Evolutionary conservation across 441 rosid genomes (phyloP).

Genomic region (Gossypium lobatum): DNA sequence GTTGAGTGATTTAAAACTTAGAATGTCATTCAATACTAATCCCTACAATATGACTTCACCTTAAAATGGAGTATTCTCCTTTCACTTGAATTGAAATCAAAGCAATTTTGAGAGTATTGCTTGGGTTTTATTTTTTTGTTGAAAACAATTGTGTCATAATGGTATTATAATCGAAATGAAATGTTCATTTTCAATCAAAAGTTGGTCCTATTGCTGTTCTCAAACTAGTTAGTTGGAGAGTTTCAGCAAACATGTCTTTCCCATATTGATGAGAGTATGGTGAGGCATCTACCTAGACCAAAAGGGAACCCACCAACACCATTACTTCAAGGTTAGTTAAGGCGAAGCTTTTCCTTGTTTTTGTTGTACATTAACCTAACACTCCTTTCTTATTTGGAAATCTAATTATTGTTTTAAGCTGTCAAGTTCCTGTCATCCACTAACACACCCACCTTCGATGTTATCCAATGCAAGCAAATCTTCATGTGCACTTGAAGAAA

Average conservation of each 20-base stretch:
- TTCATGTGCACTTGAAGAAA: background rate
- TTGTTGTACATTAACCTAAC: background rate
- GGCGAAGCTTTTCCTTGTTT: background rate
- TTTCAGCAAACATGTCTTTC: background rate
- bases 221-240: constrained; percentile 5
- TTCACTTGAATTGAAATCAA: background rate
- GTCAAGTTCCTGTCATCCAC: background rate
- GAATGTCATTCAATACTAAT: too few species aligned
- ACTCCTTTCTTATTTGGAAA: background rate
- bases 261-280: constrained; percentile 5
- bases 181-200: background rate
- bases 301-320: constrained; percentile 9
- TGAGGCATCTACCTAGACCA: constrained; percentile 1
- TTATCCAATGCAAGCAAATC: background rate
- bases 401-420: background rate
- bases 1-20: background rate
- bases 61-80: background rate
- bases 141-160: background rate
- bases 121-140: background rate
- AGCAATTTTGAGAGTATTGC: background rate
- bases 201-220: background rate
- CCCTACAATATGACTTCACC: background rate
- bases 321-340: constrained; percentile 12
- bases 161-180: background rate
- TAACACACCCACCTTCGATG: background rate